Evolutionary conservation across 441 rosid species (phyloP).

Genomic region (Gossypium schwendimanii): DNA sequence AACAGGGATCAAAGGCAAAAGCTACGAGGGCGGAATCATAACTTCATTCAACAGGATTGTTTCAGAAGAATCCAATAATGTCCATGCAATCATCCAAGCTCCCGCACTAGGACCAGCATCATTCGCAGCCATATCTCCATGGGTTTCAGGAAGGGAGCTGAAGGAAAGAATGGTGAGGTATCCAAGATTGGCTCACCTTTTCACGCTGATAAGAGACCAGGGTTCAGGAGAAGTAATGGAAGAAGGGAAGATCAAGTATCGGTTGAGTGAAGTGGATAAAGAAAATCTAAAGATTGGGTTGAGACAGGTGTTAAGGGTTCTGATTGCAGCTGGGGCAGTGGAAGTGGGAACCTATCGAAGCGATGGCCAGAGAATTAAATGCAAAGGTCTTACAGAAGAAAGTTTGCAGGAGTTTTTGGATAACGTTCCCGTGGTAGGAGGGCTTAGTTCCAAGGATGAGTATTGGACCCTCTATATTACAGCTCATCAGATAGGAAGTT

Average conservation of each 20-base stretch:
- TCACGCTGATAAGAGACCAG: conserved; percentile 44
- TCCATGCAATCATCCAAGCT: conserved; percentile 49
- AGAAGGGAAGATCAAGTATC: conserved; percentile 32
- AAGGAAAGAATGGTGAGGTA: conserved; percentile 42
- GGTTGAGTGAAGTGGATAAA: conserved; percentile 28
- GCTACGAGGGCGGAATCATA: conserved; percentile 57
- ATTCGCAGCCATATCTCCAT: conserved; percentile 41
- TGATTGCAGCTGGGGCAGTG: conserved; percentile 64
- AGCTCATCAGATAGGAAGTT: conserved; percentile 79
- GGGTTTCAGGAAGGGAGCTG: conserved; percentile 66
- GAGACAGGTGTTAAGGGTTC: conserved; percentile 43
- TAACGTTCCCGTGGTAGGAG: conserved; percentile 28
- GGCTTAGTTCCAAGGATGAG: conserved; percentile 34
- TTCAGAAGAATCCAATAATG: conserved; percentile 25
- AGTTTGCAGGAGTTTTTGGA: conserved; percentile 49
- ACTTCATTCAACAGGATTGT: conserved; percentile 42
- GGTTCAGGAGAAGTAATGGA: conserved; percentile 50
- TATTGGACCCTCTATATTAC: conserved; percentile 38
- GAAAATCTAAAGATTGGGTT: conserved; percentile 48
- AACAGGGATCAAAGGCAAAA: conserved; percentile 33
- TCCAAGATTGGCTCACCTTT: conserved; percentile 41
- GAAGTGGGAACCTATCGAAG: conserved; percentile 71
- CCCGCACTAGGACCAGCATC: conserved; percentile 58
- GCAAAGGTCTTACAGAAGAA: conserved; percentile 33
- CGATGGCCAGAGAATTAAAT: conserved; percentile 49